Evolutionary conservation across 148 eudicot species (phyloP).

Genomic region (Silene uniflora): DNA sequence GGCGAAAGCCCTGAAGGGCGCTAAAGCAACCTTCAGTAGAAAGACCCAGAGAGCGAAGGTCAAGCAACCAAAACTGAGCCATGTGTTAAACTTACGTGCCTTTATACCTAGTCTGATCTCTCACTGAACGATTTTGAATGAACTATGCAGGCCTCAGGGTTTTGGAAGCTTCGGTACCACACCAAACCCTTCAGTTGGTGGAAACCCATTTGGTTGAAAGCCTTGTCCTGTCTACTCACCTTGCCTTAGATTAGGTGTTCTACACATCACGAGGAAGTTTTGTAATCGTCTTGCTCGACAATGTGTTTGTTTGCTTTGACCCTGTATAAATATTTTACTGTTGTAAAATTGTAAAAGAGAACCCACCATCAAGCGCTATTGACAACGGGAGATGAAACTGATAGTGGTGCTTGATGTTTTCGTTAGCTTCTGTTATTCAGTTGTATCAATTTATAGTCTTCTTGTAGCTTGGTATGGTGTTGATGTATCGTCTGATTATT

Average conservation of each 20-base stretch:
- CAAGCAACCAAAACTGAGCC: background rate
- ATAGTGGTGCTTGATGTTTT: background rate
- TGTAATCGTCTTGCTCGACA: background rate
- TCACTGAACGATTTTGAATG: slow-evolving; percentile 14
- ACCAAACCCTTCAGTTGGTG: slow-evolving; percentile 52
- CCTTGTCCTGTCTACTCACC: background rate
- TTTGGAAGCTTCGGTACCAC: slow-evolving; percentile 42
- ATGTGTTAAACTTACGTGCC: background rate
- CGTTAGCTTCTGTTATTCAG: background rate
- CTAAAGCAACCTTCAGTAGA: background rate
- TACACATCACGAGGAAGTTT: background rate
- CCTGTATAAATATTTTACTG: background rate
- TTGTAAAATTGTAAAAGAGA: slow-evolving; percentile 11
- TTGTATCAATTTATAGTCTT: background rate
- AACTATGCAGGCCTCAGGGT: slow-evolving; percentile 53
- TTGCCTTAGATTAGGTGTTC: slow-evolving; percentile 1
- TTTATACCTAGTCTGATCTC: background rate
- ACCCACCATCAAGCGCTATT: background rate
- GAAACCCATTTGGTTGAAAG: slow-evolving; percentile 82
- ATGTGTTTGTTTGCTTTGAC: background rate
- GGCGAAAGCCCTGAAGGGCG: background rate
- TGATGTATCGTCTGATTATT: slow-evolving; percentile 11
- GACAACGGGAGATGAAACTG: background rate
- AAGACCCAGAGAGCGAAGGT: background rate
- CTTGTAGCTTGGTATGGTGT: slow-evolving; percentile 4